phyloP scores from a whole-genome alignment of 2,329 filamentous ascomycete genomes.

The Hortaea werneckii region DNA sequence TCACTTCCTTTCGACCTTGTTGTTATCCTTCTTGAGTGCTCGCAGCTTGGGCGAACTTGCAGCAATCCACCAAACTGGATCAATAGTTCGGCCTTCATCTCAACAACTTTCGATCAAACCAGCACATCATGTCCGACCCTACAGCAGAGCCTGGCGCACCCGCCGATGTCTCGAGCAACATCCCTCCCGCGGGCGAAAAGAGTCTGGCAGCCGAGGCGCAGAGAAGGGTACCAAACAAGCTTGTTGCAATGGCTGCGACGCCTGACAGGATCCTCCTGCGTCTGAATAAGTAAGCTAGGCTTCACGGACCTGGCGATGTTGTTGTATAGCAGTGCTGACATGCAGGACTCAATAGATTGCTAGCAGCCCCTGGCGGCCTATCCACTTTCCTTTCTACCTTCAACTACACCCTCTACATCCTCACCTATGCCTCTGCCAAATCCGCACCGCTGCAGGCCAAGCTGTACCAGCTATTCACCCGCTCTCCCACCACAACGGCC shows the following conservation, averaged over 20 bases:
- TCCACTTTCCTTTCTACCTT: conserved; percentile 36
- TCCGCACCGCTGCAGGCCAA: conserved; percentile 25
- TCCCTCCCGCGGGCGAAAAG: conserved; percentile 22
- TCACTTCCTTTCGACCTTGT: too few species aligned
- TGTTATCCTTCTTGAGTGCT: too few species aligned
- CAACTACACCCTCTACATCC: conserved; percentile 38
- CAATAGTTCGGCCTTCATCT: too few species aligned
- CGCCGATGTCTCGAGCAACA: conserved; percentile 20
- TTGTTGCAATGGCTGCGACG: conserved; percentile 23
- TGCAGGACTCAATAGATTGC: conserved; percentile 24
- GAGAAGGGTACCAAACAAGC: conserved; percentile 17
- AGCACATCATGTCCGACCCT: conserved; percentile 26
- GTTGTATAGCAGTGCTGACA: not conserved
- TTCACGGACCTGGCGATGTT: not conserved
- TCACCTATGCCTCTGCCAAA: conserved; percentile 33
- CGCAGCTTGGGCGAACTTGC: too few species aligned
- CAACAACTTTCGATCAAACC: too few species aligned
- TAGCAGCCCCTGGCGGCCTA: conserved; percentile 35
- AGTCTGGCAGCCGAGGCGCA: conserved; percentile 20
- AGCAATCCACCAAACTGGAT: too few species aligned
- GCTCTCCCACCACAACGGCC: conserved; percentile 16
- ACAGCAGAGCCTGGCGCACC: conserved; percentile 28
- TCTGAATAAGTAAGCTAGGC: conserved; percentile 32
- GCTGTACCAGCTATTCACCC: conserved; percentile 25
- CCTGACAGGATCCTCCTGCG: conserved; percentile 32